These are phyloP conservation scores for Tuber indicum DNA, from an alignment of 495 filamentous ascomycete genomes.

Conservation along the genomic window DNA sequence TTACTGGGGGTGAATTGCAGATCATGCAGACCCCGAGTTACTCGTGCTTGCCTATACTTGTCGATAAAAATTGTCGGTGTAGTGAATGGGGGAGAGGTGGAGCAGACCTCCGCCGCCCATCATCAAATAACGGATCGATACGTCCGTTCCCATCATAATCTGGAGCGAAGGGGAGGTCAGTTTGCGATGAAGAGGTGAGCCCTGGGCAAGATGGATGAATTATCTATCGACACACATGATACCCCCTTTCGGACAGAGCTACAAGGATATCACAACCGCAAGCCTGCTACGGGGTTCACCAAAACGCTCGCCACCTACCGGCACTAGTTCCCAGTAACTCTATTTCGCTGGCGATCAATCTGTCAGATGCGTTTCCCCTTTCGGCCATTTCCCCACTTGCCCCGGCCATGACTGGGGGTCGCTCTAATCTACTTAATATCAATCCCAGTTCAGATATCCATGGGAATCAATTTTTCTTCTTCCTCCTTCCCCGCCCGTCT, in stretches of 20 bases:
- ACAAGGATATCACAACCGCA: neutral
- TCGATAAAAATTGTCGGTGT: no score
- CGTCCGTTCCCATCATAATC: neutral
- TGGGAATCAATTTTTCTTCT: neutral
- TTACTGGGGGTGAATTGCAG: neutral
- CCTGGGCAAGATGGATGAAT: neutral
- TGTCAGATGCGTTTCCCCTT: neutral
- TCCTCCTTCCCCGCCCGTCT: neutral
- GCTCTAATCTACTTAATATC: neutral
- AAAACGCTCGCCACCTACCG: neutral
- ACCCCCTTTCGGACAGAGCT: neutral
- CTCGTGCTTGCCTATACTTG: neutral
- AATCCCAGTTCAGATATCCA: neutral
- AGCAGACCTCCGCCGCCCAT: neutral
- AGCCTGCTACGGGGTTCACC: neutral
- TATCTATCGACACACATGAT: neutral
- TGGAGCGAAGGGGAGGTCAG: neutral
- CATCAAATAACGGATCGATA: neutral
- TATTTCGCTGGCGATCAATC: neutral
- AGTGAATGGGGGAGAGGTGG: neutral
- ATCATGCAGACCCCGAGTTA: neutral
- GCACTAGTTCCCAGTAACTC: neutral
- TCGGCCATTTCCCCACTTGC: neutral
- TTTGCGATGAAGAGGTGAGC: neutral
- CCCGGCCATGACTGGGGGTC: neutral